Evolutionary conservation across 2,329 filamentous ascomycete species (phyloP), one percentile per base, ranked within the genome.

Genomic region (Gliomastix tumulicola): DNA sequence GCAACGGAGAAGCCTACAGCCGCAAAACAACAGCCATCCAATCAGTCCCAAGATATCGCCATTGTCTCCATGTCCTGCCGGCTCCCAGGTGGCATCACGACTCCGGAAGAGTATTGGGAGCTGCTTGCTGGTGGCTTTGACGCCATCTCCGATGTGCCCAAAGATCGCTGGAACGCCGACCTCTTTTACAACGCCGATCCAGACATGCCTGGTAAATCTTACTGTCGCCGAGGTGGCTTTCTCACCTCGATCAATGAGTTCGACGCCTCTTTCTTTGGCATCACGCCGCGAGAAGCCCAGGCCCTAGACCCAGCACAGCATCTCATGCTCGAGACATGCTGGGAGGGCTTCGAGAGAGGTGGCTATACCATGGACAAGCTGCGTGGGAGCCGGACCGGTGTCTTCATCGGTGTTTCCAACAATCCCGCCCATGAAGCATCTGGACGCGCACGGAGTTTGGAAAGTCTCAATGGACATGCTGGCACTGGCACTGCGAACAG

Each of bases 221-320:
- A 41, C 27, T 45, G 44, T 32, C 34, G 40, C n/a, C 28, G 17
- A 22, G 45, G 45, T 20, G 40, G 41, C 4, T 47, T 45, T 27
- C 15, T 47, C 17, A 19, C 25, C 16, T 37, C 37, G 4, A 23
- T 37, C 11, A 41, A 53, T 19, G 54, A 57, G 1, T 69, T 68
- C 36, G 67, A 71, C 40, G 61, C 63, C 3, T 59, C 62, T 0
- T 69, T 69, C 44, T 69, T 71, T 44, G 62, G 58, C 32, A 49
- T 69, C 19, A 67, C 66, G 2, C 62, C 66, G 37, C 64, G 64
- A 38, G 64, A 69, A 46, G 65, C 60, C 27, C 55, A 53, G 30
- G 60, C 62, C 1, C 62, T 72, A 57, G 69, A 72, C 32, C 68
- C 68, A 2, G 62, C 68, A 39, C 67, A 71, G 41, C 58, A 64